Evolutionary conservation across 169 alveolate species (phyloP), one percentile per base, ranked within the genome.

Genomic region (Theileria annulata): DNA sequence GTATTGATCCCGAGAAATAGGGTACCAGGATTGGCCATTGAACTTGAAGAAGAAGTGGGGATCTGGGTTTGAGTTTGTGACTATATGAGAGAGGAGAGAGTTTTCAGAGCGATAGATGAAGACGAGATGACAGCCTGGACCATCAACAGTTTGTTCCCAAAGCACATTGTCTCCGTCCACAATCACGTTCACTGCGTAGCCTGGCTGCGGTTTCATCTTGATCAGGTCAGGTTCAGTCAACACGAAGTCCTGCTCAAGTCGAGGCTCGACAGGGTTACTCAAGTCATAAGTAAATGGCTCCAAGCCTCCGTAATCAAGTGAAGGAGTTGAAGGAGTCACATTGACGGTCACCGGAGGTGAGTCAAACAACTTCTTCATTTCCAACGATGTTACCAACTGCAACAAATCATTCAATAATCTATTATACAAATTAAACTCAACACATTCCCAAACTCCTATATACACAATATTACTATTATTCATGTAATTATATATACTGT

Each of bases 281-380:
- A 62, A 15, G 37, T 62, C 71, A 21, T 62, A 62, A 12, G 71
- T 62, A 21, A 62, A 62, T 15, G 71, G 71, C 48, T n/a, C 71
- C 27, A 17, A 17, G 6, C 48, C 48, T n/a, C 71, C 71, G 33
- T 62, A 62, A 37, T 62, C 48, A 31, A 62, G 71, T 3, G 25
- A 62, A 0, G 31, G 25, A 17, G 71, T 62, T 4, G 71, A 62
- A 21, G 71, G 71, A 15, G 37, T 37, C 37, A 0, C 13, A 17
- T 15, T 62, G 6, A 21, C 51, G 4, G 71, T 27, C 37, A 62
- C 71, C 10, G 71, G 71, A 17, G 71, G 71, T 21, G 71, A 23
- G 5, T 62, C 71, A 21, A 28, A 27, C 71, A 62, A 23, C 48
- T 37, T 62, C 19, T 62, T 62, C 37, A 23, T 62, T 47, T 15